Evolutionary conservation across 2,329 filamentous ascomycete species (phyloP).

Genomic region (Colletotrichum cordylinicola): DNA sequence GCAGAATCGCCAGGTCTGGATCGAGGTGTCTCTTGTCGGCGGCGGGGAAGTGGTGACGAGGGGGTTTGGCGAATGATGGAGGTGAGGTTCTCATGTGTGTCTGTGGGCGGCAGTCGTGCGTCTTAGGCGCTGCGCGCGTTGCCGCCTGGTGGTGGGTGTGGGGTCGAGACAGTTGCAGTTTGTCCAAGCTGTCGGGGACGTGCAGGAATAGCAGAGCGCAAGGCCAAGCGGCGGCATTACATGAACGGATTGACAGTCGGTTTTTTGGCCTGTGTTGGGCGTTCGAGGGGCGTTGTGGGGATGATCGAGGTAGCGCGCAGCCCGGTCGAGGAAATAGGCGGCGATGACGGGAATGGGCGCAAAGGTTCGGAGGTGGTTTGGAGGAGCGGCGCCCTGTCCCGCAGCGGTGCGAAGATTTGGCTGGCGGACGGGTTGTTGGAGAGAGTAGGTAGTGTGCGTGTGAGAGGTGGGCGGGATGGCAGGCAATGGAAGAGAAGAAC

Average conservation of each 20-base stretch:
- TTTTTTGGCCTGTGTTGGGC: neutral
- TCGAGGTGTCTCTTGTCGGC: constrained; percentile 2
- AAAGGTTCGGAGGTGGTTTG: neutral
- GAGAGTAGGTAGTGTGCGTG: neutral
- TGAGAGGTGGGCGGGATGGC: neutral
- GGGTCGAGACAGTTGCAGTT: constrained; percentile 17
- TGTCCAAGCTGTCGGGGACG: constrained; percentile 20
- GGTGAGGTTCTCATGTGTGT: constrained; percentile 23
- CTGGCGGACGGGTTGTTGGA: neutral
- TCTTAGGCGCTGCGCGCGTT: constrained; percentile 22
- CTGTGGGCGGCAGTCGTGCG: constrained; percentile 21
- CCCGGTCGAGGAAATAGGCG: neutral
- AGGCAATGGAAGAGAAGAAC: neutral
- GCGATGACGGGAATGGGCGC: neutral
- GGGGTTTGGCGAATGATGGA: neutral
- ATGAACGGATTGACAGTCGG: constrained; percentile 7
- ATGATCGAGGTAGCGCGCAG: neutral
- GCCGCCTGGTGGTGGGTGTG: constrained; percentile 21
- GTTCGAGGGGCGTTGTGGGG: constrained; percentile 4
- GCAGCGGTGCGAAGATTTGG: neutral
- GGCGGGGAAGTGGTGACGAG: neutral
- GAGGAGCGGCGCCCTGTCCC: neutral
- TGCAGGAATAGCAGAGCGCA: constrained; percentile 17
- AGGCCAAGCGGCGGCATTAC: constrained; percentile 20
- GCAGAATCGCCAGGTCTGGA: constrained; percentile 9